phyloP scores from a whole-genome alignment of 352 stramenopile genomes.

The Phytopythium delawarense region DNA sequence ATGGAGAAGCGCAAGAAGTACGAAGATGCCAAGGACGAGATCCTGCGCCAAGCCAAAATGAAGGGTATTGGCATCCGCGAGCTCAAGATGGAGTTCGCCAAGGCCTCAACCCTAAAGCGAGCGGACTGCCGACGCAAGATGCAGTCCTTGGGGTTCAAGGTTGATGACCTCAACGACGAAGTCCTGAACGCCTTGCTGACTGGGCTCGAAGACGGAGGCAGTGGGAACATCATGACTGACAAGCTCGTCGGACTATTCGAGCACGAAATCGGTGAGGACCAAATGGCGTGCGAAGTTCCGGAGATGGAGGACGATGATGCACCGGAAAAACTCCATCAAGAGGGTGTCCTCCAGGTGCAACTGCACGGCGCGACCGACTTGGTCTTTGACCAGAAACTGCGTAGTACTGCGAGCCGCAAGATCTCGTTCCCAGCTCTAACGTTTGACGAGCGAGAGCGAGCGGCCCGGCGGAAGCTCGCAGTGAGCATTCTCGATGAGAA shows the following conservation, averaged over 20 bases:
- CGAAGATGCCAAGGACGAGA: constrained; percentile 70
- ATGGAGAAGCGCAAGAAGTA: constrained; percentile 54
- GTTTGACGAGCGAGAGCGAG: constrained; percentile 29
- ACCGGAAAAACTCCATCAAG: constrained; percentile 57
- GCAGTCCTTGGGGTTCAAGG: constrained; percentile 60
- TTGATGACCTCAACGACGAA: constrained; percentile 65
- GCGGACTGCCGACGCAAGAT: constrained; percentile 57
- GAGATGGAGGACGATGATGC: constrained; percentile 81
- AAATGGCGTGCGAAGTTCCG: constrained; percentile 62
- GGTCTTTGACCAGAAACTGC: constrained; percentile 13
- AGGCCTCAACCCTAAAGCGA: constrained; percentile 40
- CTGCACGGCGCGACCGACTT: constrained; percentile 57
- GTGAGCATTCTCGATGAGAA: constrained; percentile 39
- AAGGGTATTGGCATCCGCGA: constrained; percentile 69
- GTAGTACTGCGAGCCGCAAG: constrained; percentile 11
- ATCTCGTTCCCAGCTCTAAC: constrained; percentile 27
- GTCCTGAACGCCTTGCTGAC: constrained; percentile 63
- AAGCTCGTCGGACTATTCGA: constrained; percentile 64
- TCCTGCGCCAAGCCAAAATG: constrained; percentile 50
- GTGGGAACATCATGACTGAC: constrained; percentile 36
- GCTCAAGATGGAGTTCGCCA: constrained; percentile 64
- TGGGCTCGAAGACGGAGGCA: constrained; percentile 35
- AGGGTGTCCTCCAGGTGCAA: constrained; percentile 62
- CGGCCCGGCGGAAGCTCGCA: constrained; percentile 23
- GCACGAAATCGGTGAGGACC: constrained; percentile 67